Base-by-base conservation (phyloP, 176 grass and related monocot species). In the Bothriochloa decipiens region DNA sequence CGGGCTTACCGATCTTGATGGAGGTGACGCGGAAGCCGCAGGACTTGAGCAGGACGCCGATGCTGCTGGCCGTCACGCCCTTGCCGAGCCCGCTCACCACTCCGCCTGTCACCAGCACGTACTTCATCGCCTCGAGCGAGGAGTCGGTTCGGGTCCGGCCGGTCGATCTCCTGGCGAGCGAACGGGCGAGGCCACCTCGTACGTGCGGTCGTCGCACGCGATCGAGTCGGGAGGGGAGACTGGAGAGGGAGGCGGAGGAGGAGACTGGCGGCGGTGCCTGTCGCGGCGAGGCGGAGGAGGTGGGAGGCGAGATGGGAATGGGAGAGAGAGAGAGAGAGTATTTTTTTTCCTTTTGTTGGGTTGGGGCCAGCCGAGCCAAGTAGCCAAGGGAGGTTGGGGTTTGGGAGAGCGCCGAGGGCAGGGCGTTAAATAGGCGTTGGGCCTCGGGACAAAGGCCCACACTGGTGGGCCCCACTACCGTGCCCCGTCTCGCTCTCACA, bases 81-180 rank as follows among this genome's bases (percentile, higher is more conserved):
- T 98, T 98, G 58, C 95, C 95, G 63, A 98, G 85, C 4, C 95
- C 95, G 70, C 95, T 98, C 75, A 98, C 87, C 66, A 98, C 95
- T 66, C 95, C 95, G 23, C 92, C 95, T 45, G 95, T 98, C 60
- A 98, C 95, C 87, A 98, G 80, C 27, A 98, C 95, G 55, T 98
- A 98, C 95, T 98, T 97, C 95, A 97, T 97, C 29, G 43, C 57
- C 36, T 11, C 41, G 41, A 11, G 39, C 8, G 7, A n/a, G n/a
- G 40, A 41, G 40, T 41, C 35, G 35, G 35, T 36, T 36, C 60
- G 17, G 36, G 35, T 32, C n/a, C n/a, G 4, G 55, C 25, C 58
- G 25, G 4, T 52, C 47, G 47, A 25, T 43, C 4, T 15, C 20
- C 36, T 69, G 74, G 2, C 8, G 55, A 10, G 55, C 8, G 55